These are phyloP conservation scores for Heliamphora pulchella DNA, from an alignment of 179 eudicot genomes.

Conservation along the genomic window DNA sequence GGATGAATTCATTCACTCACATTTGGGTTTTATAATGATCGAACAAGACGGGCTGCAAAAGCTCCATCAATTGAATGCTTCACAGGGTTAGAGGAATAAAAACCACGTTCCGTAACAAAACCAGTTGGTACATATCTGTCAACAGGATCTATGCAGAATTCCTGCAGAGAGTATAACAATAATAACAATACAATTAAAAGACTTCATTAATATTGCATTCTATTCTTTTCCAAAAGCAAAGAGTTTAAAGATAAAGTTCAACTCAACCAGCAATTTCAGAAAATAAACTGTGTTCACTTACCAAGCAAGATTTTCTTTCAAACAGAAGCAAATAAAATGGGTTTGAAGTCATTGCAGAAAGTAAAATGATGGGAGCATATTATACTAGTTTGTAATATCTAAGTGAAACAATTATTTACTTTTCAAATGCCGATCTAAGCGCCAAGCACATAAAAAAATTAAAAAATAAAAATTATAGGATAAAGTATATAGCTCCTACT, in stretches of 20 bases:
- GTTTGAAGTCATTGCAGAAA: not conserved
- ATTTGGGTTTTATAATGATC: conserved; percentile 15
- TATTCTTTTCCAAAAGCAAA: not conserved
- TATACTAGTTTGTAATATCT: not conserved
- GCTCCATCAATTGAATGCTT: conserved; percentile 92
- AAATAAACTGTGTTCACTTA: too few species aligned
- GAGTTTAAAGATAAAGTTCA: not conserved
- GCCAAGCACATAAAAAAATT: not conserved
- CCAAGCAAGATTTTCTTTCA: not conserved
- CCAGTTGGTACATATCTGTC: conserved; percentile 45
- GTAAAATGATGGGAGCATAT: not conserved
- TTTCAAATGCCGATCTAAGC: not conserved
- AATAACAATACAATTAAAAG: not conserved
- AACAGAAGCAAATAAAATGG: not conserved
- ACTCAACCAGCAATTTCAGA: not conserved
- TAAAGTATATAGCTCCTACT: conserved; percentile 26
- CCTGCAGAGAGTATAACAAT: conserved; percentile 35
- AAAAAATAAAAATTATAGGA: not conserved
- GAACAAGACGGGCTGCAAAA: conserved; percentile 87
- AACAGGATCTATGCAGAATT: conserved; percentile 62
- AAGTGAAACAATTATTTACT: not conserved
- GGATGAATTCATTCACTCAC: not conserved
- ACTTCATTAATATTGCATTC: not conserved
- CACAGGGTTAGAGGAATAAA: conserved; percentile 75
- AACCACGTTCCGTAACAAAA: conserved; percentile 60